phyloP scores from a whole-genome alignment of 768 basidiomycete genomes.

The Crepidotus variabilis region DNA sequence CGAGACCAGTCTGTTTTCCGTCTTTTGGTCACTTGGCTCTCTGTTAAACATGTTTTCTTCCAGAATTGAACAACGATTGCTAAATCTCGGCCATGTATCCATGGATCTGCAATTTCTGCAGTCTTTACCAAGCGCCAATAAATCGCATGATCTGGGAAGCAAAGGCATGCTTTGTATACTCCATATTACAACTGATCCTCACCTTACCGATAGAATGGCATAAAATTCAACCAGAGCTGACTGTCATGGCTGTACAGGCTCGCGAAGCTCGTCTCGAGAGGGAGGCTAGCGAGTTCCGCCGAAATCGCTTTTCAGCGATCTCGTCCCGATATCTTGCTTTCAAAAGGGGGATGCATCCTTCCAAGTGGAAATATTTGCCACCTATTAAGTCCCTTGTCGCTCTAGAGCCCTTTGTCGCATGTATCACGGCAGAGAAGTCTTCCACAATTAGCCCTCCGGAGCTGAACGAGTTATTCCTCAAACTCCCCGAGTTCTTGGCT shows the following conservation, averaged over 20 bases:
- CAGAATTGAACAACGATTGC: neutral
- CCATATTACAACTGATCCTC: too few species aligned
- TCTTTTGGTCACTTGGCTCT: neutral
- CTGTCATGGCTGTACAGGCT: too few species aligned
- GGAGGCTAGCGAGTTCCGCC: too few species aligned
- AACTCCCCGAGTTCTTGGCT: too few species aligned
- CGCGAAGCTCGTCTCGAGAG: too few species aligned
- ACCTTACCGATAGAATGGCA: too few species aligned
- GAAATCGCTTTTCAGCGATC: too few species aligned
- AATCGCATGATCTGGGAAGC: neutral
- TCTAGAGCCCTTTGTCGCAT: neutral
- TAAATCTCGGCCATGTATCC: neutral
- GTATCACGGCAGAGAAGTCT: neutral
- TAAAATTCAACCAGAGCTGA: too few species aligned
- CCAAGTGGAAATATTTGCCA: constrained; percentile 21
- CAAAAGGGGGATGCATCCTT: constrained; percentile 17
- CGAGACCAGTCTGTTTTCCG: neutral
- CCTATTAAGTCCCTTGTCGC: constrained; percentile 8
- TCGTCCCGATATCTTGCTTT: too few species aligned
- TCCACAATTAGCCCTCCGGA: too few species aligned
- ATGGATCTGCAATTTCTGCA: neutral
- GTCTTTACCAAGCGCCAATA: neutral
- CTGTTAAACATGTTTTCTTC: neutral
- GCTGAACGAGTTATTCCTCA: too few species aligned
- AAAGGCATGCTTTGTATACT: neutral